Base-by-base conservation (phyloP, 495 filamentous ascomycete species). In the Bathelium albidoporum region DNA sequence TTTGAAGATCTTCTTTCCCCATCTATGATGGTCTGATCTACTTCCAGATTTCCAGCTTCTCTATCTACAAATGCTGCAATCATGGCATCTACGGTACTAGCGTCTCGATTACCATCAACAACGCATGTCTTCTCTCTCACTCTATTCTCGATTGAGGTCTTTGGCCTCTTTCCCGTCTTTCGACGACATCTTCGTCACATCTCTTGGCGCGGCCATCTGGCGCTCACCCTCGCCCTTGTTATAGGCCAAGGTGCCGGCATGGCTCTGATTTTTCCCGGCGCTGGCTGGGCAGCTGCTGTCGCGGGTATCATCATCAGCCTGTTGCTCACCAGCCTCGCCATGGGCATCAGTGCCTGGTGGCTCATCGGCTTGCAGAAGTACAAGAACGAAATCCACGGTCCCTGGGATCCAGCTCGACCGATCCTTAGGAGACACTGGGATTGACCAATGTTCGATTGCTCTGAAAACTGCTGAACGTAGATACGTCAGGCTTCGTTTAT, bases 301-400 rank as follows among this genome's bases (percentile, higher is more conserved):
- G 78, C 89, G 0, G 80, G 91, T 0, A 85, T 87, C 12, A 80
- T 96, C 43, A 72, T 96, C 4, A 89, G 92, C 4, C 82, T 83
- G 26, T 73, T 89, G 55, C 69, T 87, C 36, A 88, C 87, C 1
- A 82, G 83, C 2, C 67, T 95, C 32, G 86, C 83, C 1, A 95
- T 97, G 89, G 94, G 93, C 1, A 87, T 89, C 45, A 97, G 92
- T 72, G 93, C 89, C 68, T 97, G 91, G 93, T 97, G 95, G 95
- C 77, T 98, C 63, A 97, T 98, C 71, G 88, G 89, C 55, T 75
- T 98, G 73, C 94, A 98, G 76, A 92, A 93, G 78, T 98, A 97
- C 75, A 98, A 98, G 81, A 97, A 97, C 75, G 94, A 97, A 73
- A 97, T 98, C 62, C 89, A 90, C 70, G 94, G 94, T 32, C 94